Percentiles rank a stretch among this genome's conserved stretches.
Evolutionary conservation across 257 asterid genomes (phyloP).

Genomic region (Agastache rugosa): DNA sequence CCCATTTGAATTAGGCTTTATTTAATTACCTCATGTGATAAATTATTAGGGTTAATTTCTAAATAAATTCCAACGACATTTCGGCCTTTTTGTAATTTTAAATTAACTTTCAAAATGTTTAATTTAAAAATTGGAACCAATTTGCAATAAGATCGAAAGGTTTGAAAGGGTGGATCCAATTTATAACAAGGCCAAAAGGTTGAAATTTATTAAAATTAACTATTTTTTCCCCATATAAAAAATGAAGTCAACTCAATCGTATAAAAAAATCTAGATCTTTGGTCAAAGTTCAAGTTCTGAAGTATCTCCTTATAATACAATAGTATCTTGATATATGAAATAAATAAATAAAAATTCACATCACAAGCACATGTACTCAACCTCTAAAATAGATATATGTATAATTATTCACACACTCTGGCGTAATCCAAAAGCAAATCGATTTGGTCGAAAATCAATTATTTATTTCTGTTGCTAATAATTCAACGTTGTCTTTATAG

Average conservation of each 20-base stretch:
- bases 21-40: too few relatives aligned
- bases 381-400: not conserved
- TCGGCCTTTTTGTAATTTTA: too few relatives aligned
- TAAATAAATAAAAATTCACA: not conserved
- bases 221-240: not conserved
- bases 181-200: too few relatives aligned
- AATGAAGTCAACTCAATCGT: not conserved
- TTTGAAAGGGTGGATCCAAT: too few relatives aligned
- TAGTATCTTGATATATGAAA: not conserved
- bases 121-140: too few relatives aligned
- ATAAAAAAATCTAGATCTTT: not conserved
- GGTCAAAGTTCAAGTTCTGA: not conserved
- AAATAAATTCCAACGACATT: too few relatives aligned
- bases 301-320: not conserved
- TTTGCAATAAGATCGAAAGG: too few relatives aligned
- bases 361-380: not conserved
- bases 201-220: not conserved
- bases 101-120: too few relatives aligned
- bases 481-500: not conserved
- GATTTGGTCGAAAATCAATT: not conserved
- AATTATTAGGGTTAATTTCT: too few relatives aligned
- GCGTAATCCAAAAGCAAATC: not conserved
- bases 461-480: not conserved
- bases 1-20: too few relatives aligned
- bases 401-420: not conserved